Percentiles rank a stretch among this genome's conserved stretches.
phyloP scores from a whole-genome alignment of 2,329 filamentous ascomycete species.

The Huntiella decipiens region DNA sequence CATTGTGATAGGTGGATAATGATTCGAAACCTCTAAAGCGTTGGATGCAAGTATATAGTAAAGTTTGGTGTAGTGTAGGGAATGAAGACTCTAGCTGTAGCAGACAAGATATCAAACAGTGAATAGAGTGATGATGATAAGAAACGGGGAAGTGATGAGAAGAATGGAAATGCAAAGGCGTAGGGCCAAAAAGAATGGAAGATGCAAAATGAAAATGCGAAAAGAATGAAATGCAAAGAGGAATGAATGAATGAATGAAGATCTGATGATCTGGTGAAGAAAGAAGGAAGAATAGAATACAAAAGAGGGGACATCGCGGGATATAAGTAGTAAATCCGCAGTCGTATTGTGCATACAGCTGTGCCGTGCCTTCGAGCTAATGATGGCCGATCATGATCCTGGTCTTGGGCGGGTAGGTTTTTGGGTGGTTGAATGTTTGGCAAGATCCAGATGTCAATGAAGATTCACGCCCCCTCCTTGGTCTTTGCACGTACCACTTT shows the following conservation, averaged over 20 bases:
- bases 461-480: too few species aligned
- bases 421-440: too few species aligned
- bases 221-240: background rate
- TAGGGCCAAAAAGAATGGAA: too few species aligned
- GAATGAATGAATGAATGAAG: background rate
- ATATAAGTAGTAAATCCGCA: too few species aligned
- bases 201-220: background rate
- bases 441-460: too few species aligned
- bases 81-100: background rate
- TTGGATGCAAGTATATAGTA: background rate
- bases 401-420: too few species aligned
- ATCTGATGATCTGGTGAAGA: conserved; percentile 2
- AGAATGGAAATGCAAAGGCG: background rate
- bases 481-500: too few species aligned
- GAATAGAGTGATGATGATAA: background rate
- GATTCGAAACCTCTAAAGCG: background rate
- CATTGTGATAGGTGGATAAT: background rate
- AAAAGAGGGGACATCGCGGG: too few species aligned
- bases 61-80: background rate
- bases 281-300: conserved; percentile 1
- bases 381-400: too few species aligned
- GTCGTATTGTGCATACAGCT: too few species aligned
- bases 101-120: too few species aligned
- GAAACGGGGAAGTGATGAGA: background rate
- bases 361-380: too few species aligned